Evolutionary conservation across 352 stramenopile genomes (phyloP), one percentile per base, ranked within the genome.

Genomic region (Globisporangium paddicum): DNA sequence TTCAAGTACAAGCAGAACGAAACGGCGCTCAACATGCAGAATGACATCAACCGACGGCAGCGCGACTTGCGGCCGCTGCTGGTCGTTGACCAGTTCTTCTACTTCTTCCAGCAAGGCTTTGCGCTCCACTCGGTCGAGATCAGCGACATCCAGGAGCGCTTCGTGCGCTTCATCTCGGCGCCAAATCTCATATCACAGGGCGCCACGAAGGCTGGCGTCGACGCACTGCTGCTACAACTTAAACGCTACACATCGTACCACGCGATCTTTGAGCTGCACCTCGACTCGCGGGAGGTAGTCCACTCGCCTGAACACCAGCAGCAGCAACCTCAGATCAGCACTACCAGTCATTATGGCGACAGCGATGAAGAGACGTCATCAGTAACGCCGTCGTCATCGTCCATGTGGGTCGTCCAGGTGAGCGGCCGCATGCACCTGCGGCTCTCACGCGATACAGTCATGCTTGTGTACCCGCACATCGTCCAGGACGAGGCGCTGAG

Each of bases 221-320:
- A 90, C 42, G 80, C 77, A 6, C 62, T 90, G 18, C 58, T 87
- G 37, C 58, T 87, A 10, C 80, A 90, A 60, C 56, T 90, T 2
- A 87, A 90, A 62, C 66, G 80, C 11, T 90, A 88, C 49, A 77
- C 80, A 21, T 90, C 80, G 32, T 90, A 88, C 49, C 78, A 90
- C 52, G 66, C 75, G 6, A 67, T 76, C 5, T 77, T 86, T 45
- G 72, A 81, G 53, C 58, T 88, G 32, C 49, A 55, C 10, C 45
- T 59, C 8, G 38, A 60, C 7, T 38, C 60, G 1, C 21, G 70
- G 6, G 26, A 23, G 9, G 60, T 85, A 4, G 16, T 85, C 2
- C 64, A 79, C 53, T 63, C 66, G 0, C 69, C 66, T 2, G 40
- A 38, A 14, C 37, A 54, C 3, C 34, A 47, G 19, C 34, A 44